Percentiles rank a stretch among this genome's conserved stretches.
phyloP scores from a whole-genome alignment of 352 stramenopile species.

The Pythium rhizo-oryzae region DNA sequence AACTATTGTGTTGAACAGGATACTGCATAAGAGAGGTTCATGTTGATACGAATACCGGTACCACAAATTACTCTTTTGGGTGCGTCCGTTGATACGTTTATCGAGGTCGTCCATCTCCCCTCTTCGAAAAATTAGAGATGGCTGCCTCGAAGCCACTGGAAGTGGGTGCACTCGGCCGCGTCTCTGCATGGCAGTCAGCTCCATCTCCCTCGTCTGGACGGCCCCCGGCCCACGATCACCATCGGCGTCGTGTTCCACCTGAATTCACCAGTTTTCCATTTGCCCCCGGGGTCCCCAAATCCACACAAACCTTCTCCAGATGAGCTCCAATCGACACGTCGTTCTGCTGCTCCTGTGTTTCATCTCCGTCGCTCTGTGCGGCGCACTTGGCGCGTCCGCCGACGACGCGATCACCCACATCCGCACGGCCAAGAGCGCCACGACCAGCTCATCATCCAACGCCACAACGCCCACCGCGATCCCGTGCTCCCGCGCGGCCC shows the following conservation, averaged over 20 bases:
- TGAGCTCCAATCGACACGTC: too few relatives aligned
- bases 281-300: too few relatives aligned
- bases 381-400: not conserved
- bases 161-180: not conserved
- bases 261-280: too few relatives aligned
- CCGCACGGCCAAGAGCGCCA: not conserved
- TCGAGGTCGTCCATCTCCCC: not conserved
- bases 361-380: not conserved
- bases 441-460: not conserved
- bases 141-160: conserved; percentile 4
- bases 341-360: not conserved
- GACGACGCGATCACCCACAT: not conserved
- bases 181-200: not conserved
- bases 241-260: too few relatives aligned
- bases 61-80: too few relatives aligned
- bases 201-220: too few relatives aligned
- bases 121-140: not conserved
- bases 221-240: too few relatives aligned
- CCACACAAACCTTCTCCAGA: too few relatives aligned
- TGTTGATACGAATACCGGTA: too few relatives aligned
- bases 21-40: too few relatives aligned
- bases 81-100: not conserved
- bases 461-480: not conserved
- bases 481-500: not conserved
- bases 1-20: too few relatives aligned